phyloP scores from a whole-genome alignment of 73 alveolate genomes.

The Paraurostyla sp. region DNA sequence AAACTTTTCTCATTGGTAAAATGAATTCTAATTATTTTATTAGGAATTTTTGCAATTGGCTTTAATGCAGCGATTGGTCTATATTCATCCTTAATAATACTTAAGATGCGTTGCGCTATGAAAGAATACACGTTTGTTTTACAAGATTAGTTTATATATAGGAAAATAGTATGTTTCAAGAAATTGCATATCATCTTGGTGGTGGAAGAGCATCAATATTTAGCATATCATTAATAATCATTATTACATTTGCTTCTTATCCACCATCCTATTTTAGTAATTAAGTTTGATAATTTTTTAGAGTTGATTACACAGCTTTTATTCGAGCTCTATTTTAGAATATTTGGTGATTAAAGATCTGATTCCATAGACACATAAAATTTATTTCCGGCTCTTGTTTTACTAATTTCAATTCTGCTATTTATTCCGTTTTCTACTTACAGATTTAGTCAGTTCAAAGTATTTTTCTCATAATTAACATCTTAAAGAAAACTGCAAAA shows the following conservation, averaged over 20 bases:
- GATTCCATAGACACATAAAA: not conserved
- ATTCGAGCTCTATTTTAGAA: conserved; percentile 1
- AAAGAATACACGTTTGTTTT: conserved; percentile 39
- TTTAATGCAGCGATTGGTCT: conserved; percentile 12
- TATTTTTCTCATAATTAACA: not conserved
- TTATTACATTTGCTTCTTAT: conserved; percentile 36
- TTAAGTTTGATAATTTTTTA: not conserved
- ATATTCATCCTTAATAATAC: not conserved
- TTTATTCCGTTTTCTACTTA: not conserved
- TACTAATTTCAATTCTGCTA: not conserved
- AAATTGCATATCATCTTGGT: not conserved
- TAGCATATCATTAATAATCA: not conserved
- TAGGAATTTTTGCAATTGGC: not conserved
- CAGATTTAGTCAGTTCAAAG: conserved; percentile 8
- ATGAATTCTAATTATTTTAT: too few relatives aligned
- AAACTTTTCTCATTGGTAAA: not conserved
- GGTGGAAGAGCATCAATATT: not conserved
- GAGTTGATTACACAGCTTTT: not conserved
- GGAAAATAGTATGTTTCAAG: not conserved
- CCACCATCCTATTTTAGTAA: conserved; percentile 44
- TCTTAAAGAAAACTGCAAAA: conserved; percentile 23
- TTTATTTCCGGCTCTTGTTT: not conserved
- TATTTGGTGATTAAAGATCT: too few relatives aligned
- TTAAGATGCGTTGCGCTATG: conserved; percentile 13
- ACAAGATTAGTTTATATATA: not conserved